Evolutionary conservation across 1,284 basidiomycete species (phyloP).

Genomic region (Moesziomyces aphidis): DNA sequence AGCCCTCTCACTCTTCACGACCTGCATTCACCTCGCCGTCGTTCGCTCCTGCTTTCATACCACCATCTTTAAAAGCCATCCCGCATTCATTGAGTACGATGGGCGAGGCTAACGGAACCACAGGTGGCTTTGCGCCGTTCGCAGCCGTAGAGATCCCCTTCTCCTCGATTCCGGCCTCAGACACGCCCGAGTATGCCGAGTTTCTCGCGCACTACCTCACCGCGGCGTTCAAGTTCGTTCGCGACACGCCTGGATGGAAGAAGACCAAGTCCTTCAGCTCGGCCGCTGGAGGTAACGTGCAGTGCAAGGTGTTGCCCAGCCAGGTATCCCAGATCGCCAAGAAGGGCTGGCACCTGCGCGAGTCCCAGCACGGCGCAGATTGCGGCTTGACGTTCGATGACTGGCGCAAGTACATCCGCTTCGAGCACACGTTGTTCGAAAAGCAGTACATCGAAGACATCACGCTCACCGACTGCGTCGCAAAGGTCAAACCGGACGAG

Average conservation of each 20-base stretch:
- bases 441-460: slow-evolving; percentile 55
- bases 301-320: slow-evolving; percentile 33
- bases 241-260: slow-evolving; percentile 28
- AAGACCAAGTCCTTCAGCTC: slow-evolving; percentile 36
- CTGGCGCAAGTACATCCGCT: slow-evolving; percentile 48
- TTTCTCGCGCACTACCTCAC: slow-evolving; percentile 36
- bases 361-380: slow-evolving; percentile 36
- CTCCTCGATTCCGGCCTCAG: slow-evolving; percentile 33
- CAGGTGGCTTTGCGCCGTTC: slow-evolving; percentile 13
- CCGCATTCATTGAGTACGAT: not conserved
- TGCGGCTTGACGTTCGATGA: slow-evolving; percentile 45
- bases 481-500: slow-evolving; percentile 35
- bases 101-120: slow-evolving; percentile 2
- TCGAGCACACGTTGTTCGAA: slow-evolving; percentile 54
- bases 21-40: too few relatives aligned
- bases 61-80: not conserved
- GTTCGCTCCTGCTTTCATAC: too few relatives aligned
- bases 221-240: slow-evolving; percentile 33
- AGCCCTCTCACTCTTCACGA: too few relatives aligned
- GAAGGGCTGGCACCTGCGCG: slow-evolving; percentile 57
- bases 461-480: slow-evolving; percentile 31
- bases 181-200: slow-evolving; percentile 37
- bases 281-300: slow-evolving; percentile 28
- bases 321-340: slow-evolving; percentile 26
- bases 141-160: slow-evolving; percentile 32